These are phyloP conservation scores for Pyronema domesticum DNA, from an alignment of 495 filamentous ascomycete genomes.

Conservation along the genomic window DNA sequence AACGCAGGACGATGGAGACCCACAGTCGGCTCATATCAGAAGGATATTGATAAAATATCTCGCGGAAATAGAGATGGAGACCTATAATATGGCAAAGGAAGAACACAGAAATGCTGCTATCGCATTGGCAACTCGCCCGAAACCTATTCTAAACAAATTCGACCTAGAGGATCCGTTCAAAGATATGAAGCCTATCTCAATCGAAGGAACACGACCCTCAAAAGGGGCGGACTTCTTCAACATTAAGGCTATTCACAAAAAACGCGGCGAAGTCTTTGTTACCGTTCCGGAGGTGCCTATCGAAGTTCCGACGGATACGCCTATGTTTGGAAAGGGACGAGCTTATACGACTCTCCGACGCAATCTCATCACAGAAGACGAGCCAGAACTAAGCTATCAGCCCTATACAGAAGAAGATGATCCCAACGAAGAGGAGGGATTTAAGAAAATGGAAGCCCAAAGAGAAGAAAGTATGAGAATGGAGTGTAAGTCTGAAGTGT, in stretches of 20 bases:
- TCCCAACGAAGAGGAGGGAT: constrained; percentile 15
- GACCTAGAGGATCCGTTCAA: constrained; percentile 16
- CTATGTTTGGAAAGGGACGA: constrained; percentile 16
- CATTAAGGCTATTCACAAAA: neutral
- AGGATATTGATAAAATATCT: too few species aligned
- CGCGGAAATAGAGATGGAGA: too few species aligned
- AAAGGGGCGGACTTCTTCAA: neutral
- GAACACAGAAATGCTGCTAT: too few species aligned
- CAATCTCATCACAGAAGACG: constrained; percentile 25
- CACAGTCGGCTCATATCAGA: too few species aligned
- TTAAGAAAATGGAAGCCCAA: constrained; percentile 19
- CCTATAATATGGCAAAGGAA: too few species aligned
- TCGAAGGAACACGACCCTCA: neutral
- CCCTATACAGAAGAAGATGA: constrained; percentile 27
- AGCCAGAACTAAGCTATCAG: constrained; percentile 24
- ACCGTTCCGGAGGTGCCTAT: neutral
- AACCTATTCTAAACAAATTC: too few species aligned
- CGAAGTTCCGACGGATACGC: constrained; percentile 8
- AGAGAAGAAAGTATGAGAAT: constrained; percentile 11
- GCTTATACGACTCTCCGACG: constrained; percentile 23
- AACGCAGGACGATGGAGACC: too few species aligned
- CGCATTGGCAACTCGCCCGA: too few species aligned
- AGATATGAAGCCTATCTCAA: constrained; percentile 18
- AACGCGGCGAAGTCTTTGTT: neutral
- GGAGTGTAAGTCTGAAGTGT: constrained; percentile 14